Percentiles rank a stretch among this genome's conserved stretches.
These are phyloP conservation scores for Stagonosporopsis rhizophila DNA, from an alignment of 2,329 filamentous ascomycete genomes.

Conservation along the genomic window DNA sequence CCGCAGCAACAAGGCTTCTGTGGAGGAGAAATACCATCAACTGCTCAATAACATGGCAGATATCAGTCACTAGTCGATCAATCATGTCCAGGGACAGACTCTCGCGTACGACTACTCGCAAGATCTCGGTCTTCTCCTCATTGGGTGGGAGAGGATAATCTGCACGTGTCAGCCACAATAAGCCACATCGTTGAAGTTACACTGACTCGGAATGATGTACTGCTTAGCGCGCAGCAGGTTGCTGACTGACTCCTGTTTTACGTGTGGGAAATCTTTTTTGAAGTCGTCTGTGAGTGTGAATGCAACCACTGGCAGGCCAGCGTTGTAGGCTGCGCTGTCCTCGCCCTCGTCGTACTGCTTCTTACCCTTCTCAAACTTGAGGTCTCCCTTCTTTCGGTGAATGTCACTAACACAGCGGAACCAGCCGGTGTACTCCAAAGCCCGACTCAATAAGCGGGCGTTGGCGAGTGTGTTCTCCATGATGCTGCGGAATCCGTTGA, in stretches of 20 bases:
- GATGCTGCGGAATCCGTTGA: slow-evolving; percentile 65
- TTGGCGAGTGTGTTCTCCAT: slow-evolving; percentile 73
- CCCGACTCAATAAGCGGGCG: slow-evolving; percentile 68
- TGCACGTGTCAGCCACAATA: slow-evolving; percentile 31
- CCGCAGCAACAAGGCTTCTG: neutral
- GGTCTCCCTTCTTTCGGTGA: slow-evolving; percentile 63
- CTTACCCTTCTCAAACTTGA: slow-evolving; percentile 52
- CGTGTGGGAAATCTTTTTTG: slow-evolving; percentile 64
- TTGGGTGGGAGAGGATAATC: slow-evolving; percentile 71
- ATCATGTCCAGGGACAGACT: slow-evolving; percentile 73
- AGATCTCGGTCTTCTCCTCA: slow-evolving; percentile 68
- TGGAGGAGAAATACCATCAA: slow-evolving; percentile 54
- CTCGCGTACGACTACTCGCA: slow-evolving; percentile 72
- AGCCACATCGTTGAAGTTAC: slow-evolving; percentile 4
- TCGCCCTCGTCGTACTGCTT: slow-evolving; percentile 56
- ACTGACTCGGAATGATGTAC: slow-evolving; percentile 72
- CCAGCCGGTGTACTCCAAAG: slow-evolving; percentile 71
- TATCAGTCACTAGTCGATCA: slow-evolving; percentile 67
- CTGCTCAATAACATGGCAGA: slow-evolving; percentile 66
- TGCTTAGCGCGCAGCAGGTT: slow-evolving; percentile 70
- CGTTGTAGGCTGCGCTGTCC: slow-evolving; percentile 65
- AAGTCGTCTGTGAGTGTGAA: slow-evolving; percentile 68
- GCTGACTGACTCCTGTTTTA: slow-evolving; percentile 69
- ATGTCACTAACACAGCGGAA: slow-evolving; percentile 67
- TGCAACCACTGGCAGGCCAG: slow-evolving; percentile 72